Base-by-base conservation (phyloP, 163 green algal species). In the Chlorella variabilis region DNA sequence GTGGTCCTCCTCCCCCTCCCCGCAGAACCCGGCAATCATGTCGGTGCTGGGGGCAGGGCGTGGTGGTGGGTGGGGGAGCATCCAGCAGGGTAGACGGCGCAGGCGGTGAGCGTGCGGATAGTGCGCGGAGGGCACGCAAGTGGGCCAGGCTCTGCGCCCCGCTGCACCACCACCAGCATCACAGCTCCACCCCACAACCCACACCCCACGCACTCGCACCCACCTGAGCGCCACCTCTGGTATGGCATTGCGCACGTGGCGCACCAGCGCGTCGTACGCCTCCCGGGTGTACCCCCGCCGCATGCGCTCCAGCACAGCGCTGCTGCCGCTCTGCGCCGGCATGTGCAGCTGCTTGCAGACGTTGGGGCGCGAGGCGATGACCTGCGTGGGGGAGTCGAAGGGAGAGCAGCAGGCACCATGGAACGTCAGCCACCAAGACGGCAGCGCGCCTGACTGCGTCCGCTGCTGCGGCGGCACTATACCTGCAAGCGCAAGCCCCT, bases 11-110 rank as follows among this genome's bases (percentile, higher is more conserved):
- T 97, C 94, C 1, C 88, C 96, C 84, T 98, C 95, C 0, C 92
- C 94, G 77, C 95, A 98, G 85, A 98, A 98, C 23, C 95, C 94
- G 86, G 80, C 65, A 71, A 98, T 98, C 74, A 98, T 96, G 88
- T 98, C 95, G 5, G 93, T 98, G 76, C 76, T 82, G 76, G 38
- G 11, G 41, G 67, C 27, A 34, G 67, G 41, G 42, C n/a, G 42
- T 29, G 42, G 31, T 27, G 31, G 38, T 21, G 39, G 67, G 2
- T 29, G 69, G 18, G 45, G 29, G 42, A 39, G 59, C 7, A 20
- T 27, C 5, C 59, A 67, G 29, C 7, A 38, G 59, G 8, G 18
- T 54, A n/a, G n/a, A n/a, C n/a, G n/a, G n/a, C n/a, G n/a, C n/a
- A n/a, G n/a, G n/a, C n/a, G n/a, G n/a, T n/a, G n/a, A n/a, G n/a